Evolutionary conservation across 352 stramenopile species (phyloP).

Genomic region (Globisporangium carolinianum): DNA sequence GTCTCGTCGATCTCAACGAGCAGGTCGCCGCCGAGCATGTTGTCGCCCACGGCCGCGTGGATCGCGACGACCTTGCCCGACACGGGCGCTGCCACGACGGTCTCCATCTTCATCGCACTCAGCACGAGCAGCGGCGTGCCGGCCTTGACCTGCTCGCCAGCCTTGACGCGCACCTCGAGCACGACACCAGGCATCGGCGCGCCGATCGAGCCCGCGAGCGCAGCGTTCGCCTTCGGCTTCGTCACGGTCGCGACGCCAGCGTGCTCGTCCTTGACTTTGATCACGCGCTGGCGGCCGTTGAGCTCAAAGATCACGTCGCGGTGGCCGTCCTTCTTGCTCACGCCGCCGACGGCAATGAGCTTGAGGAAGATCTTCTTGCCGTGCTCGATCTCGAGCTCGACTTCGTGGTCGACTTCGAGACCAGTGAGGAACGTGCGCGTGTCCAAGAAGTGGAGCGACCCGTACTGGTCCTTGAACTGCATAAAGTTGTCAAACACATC

Average conservation of each 20-base stretch:
- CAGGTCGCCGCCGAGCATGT: conserved; percentile 92
- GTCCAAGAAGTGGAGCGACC: conserved; percentile 81
- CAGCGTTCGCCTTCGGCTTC: conserved; percentile 85
- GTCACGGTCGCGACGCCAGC: conserved; percentile 49
- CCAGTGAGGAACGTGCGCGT: conserved; percentile 77
- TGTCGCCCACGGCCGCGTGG: conserved; percentile 90
- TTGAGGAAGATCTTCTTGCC: conserved; percentile 97
- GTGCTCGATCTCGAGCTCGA: conserved; percentile 88
- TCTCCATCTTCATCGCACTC: conserved; percentile 99
- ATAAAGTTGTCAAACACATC: conserved; percentile 82
- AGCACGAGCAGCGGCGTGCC: conserved; percentile 92
- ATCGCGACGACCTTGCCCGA: conserved; percentile 89
- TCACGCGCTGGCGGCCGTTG: conserved; percentile 90
- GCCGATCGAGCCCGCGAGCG: conserved; percentile 82
- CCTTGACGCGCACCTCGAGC: conserved; percentile 92
- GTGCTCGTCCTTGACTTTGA: conserved; percentile 90
- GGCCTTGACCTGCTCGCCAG: conserved; percentile 89
- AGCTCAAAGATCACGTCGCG: conserved; percentile 96
- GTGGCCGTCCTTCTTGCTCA: conserved; percentile 86
- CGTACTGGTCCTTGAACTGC: conserved; percentile 83
- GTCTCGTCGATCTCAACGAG: conserved; percentile 93
- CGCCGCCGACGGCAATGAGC: conserved; percentile 84
- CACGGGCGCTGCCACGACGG: conserved; percentile 88
- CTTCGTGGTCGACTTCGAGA: conserved; percentile 64
- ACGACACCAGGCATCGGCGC: conserved; percentile 97